phyloP scores from a whole-genome alignment of 805 yeast species.

The Kodamaea leandrae region DNA sequence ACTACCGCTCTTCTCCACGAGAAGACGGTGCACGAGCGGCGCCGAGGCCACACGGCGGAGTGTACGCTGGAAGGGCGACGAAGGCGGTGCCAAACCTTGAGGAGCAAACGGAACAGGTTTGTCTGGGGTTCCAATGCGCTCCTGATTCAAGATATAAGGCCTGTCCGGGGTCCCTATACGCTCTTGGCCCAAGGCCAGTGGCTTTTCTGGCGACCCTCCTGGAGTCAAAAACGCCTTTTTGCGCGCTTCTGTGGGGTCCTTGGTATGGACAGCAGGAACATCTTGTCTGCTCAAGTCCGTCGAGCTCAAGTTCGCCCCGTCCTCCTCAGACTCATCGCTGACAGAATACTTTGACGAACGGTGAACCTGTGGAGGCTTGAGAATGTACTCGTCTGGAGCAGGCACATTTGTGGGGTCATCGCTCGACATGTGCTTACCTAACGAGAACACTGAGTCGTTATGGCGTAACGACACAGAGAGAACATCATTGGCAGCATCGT shows the following conservation, averaged over 20 bases:
- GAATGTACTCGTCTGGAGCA: constrained; percentile 8
- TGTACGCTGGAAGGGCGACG: constrained; percentile 36
- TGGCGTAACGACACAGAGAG: constrained; percentile 39
- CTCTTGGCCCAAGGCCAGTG: too few species aligned
- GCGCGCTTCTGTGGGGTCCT: background rate
- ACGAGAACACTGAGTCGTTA: constrained; percentile 22
- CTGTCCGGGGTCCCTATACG: too few species aligned
- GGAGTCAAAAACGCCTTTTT: constrained; percentile 3
- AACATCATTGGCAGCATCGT: constrained; percentile 20
- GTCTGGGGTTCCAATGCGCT: too few species aligned
- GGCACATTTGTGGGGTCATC: constrained; percentile 2
- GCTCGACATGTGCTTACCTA: constrained; percentile 1
- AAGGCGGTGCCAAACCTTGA: too few species aligned
- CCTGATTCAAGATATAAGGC: too few species aligned
- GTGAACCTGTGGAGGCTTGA: constrained; percentile 23
- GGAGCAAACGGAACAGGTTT: too few species aligned
- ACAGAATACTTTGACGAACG: constrained; percentile 7
- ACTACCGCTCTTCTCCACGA: constrained; percentile 20
- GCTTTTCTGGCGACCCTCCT: constrained; percentile 2
- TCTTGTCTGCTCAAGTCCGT: background rate
- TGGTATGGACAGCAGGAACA: background rate
- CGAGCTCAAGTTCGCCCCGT: background rate
- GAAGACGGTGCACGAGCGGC: constrained; percentile 53
- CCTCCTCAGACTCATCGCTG: constrained; percentile 13
- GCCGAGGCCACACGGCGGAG: constrained; percentile 83